phyloP scores from a whole-genome alignment of 148 eudicot genomes.

The Nyssa sinensis region DNA sequence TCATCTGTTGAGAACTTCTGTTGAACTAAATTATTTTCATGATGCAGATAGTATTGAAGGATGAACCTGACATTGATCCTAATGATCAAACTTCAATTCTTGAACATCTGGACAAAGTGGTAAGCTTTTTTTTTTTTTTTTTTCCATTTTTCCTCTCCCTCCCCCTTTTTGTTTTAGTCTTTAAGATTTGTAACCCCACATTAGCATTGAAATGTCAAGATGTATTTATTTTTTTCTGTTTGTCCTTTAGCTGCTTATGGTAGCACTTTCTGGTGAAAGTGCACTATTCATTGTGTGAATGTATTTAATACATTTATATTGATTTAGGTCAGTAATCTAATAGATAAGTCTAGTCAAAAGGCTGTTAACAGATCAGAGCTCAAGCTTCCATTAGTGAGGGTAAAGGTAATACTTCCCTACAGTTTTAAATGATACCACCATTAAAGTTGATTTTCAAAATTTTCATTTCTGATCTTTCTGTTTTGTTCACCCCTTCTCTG shows the following conservation, averaged over 20 bases:
- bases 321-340: constrained; percentile 73
- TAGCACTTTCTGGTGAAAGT: not conserved
- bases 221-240: not conserved
- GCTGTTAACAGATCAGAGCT: constrained; percentile 43
- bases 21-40: constrained; percentile 12
- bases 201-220: constrained; percentile 2
- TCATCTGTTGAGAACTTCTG: constrained; percentile 15
- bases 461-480: not conserved
- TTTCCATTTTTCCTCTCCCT: constrained; percentile 17
- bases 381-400: constrained; percentile 89
- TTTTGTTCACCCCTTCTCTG: not conserved
- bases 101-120: constrained; percentile 92
- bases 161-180: no score
- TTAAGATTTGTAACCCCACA: not conserved
- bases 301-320: constrained; percentile 17
- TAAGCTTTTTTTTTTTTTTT: constrained; percentile 37
- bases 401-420: constrained; percentile 54
- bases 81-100: constrained; percentile 91
- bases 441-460: not conserved
- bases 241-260: not conserved
- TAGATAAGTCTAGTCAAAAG: constrained; percentile 65
- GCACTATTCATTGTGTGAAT: constrained; percentile 4
- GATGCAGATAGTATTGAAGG: constrained; percentile 77
- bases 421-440: not conserved
- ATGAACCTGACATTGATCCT: constrained; percentile 78